Conservation (phyloP, 75 land plant genomes). For the Cupressus sempervirens region DNA sequence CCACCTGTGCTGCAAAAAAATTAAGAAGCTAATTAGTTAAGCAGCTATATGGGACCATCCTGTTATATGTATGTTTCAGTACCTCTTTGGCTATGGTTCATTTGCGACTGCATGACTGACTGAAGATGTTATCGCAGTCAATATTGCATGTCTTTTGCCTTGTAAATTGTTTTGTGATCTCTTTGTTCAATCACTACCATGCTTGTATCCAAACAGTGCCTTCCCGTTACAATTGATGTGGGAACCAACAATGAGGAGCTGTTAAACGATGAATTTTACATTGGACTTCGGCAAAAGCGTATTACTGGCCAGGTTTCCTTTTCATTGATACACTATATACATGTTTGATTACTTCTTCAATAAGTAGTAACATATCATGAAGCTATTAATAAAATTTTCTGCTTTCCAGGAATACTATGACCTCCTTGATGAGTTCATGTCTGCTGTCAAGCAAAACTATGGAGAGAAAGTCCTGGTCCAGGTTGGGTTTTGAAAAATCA, state of each 20-base stretch:
- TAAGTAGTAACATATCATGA: background rate
- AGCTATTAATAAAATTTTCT: background rate
- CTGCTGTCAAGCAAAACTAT: slow-evolving; percentile 68
- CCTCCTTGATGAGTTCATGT: slow-evolving; percentile 67
- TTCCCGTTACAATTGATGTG: slow-evolving; percentile 92
- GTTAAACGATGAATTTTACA: slow-evolving; percentile 84
- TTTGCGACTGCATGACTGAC: background rate
- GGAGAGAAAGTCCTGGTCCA: slow-evolving; percentile 70
- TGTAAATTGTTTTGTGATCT: slow-evolving; percentile 2
- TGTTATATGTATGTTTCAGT: background rate
- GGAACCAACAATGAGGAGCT: slow-evolving; percentile 93
- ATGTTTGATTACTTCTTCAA: background rate
- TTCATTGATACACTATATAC: background rate
- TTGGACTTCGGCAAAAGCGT: slow-evolving; percentile 74
- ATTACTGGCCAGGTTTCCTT: slow-evolving; percentile 70
- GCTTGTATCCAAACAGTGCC: slow-evolving; percentile 44
- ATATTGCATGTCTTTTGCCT: background rate
- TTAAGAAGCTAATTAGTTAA: no score
- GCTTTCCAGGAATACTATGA: slow-evolving; percentile 70
- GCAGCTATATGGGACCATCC: no score
- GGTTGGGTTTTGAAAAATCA: slow-evolving; percentile 22
- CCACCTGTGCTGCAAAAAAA: no score
- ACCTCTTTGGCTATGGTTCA: background rate
- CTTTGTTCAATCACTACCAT: background rate
- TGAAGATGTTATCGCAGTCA: background rate